phyloP scores from a whole-genome alignment of 2,329 filamentous ascomycete genomes.

The Lasiodiplodia sp. region DNA sequence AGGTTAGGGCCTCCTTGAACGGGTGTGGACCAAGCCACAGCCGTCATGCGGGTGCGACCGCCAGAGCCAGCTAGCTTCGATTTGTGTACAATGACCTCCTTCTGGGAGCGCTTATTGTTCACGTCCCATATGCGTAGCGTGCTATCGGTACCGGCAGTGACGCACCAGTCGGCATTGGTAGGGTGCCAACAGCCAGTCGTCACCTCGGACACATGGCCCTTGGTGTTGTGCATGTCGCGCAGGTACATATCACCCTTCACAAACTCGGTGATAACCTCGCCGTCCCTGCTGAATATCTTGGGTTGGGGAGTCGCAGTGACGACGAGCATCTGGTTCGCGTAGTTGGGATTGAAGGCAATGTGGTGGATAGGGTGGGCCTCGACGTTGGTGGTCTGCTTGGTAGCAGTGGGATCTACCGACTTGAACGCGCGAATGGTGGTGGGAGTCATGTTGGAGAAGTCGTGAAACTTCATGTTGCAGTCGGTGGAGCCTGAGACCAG shows the following conservation, averaged over 20 bases:
- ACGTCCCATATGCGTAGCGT: conserved; percentile 97
- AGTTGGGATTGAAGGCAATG: conserved; percentile 83
- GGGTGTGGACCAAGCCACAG: conserved; percentile 83
- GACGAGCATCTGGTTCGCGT: conserved; percentile 82
- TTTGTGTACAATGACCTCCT: conserved; percentile 95
- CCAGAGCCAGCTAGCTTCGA: conserved; percentile 87
- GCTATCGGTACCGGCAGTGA: conserved; percentile 93
- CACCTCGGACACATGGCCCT: conserved; percentile 92
- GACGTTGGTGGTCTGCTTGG: conserved; percentile 72
- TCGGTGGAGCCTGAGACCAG: conserved; percentile 92
- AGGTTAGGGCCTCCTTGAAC: conserved; percentile 65
- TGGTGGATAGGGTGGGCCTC: conserved; percentile 91
- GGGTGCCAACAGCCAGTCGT: conserved; percentile 92
- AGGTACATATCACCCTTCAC: conserved; percentile 99
- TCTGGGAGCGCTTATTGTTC: conserved; percentile 87
- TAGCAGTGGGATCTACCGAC: conserved; percentile 83
- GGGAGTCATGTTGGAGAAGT: conserved; percentile 94
- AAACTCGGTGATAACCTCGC: conserved; percentile 84
- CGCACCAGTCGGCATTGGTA: conserved; percentile 80
- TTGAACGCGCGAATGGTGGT: conserved; percentile 94
- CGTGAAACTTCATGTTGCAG: conserved; percentile 89
- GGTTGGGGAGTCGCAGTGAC: conserved; percentile 89
- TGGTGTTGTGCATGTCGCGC: conserved; percentile 96
- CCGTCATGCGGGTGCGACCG: conserved; percentile 91
- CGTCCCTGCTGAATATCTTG: conserved; percentile 87